A percentile compares a stretch with the other conserved stretches of the same genome.
These are phyloP conservation scores for Sistotremastrum suecicum DNA, from an alignment of 768 basidiomycete genomes.

Conservation along the genomic window DNA sequence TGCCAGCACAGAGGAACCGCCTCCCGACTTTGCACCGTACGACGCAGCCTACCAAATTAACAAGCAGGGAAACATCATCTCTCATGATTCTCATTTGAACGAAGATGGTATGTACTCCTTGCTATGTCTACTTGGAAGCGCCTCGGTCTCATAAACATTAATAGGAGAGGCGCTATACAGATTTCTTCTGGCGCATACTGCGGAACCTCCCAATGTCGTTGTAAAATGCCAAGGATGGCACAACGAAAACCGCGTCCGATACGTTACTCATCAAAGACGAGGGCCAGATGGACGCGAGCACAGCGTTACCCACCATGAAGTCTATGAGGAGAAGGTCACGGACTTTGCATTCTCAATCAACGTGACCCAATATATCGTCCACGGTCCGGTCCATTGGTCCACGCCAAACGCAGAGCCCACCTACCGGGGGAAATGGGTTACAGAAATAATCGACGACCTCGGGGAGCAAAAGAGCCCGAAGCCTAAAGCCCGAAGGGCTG, in stretches of 20 bases:
- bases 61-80: conserved; percentile 37
- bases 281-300: conserved; percentile 21
- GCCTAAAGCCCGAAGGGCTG: conserved; percentile 20
- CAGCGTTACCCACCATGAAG: conserved; percentile 25
- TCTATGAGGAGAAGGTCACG: conserved; percentile 41
- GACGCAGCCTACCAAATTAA: conserved; percentile 43
- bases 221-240: conserved; percentile 44
- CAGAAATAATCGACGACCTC: conserved; percentile 33
- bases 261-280: conserved; percentile 19
- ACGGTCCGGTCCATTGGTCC: conserved; percentile 37
- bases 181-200: conserved; percentile 49
- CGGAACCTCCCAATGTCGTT: conserved; percentile 27
- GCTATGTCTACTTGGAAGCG: conserved; percentile 1
- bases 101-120: conserved; percentile 32
- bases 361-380: conserved; percentile 26
- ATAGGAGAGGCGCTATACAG: conserved; percentile 60
- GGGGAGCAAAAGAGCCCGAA: conserved; percentile 10
- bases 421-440: conserved; percentile 48
- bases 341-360: conserved; percentile 64
- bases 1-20: conserved; percentile 23
- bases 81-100: conserved; percentile 59
- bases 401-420: conserved; percentile 48
- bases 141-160: background rate
- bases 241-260: conserved; percentile 33
- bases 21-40: conserved; percentile 51